These are phyloP conservation scores for Chernovozyma sophiae-reginae DNA, from an alignment of 1,139 yeast species.

Conservation along the genomic window DNA sequence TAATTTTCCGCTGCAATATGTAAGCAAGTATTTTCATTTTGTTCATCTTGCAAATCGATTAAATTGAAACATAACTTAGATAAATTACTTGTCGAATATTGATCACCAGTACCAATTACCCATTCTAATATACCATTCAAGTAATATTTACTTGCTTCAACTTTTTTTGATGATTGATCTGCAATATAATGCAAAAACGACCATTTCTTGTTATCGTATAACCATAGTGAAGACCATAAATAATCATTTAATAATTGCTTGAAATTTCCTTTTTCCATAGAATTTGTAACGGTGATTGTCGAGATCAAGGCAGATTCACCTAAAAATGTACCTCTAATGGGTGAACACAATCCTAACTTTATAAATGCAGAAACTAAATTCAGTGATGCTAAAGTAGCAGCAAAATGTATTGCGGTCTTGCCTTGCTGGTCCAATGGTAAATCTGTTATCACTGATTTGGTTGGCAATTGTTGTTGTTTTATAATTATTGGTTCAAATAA, in stretches of 20 bases:
- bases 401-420: slow-evolving; percentile 46
- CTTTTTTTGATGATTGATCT: slow-evolving; percentile 24
- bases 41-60: slow-evolving; percentile 69
- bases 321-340: slow-evolving; percentile 36
- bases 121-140: slow-evolving; percentile 75
- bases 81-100: slow-evolving; percentile 40
- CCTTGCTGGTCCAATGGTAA: slow-evolving; percentile 40
- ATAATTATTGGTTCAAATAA: slow-evolving; percentile 20
- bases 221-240: slow-evolving; percentile 38
- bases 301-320: slow-evolving; percentile 44
- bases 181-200: slow-evolving; percentile 37
- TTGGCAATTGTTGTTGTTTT: slow-evolving; percentile 5
- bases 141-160: slow-evolving; percentile 55
- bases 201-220: slow-evolving; percentile 31
- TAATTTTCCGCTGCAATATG: slow-evolving; percentile 91
- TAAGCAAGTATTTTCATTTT: slow-evolving; percentile 80
- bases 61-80: slow-evolving; percentile 62
- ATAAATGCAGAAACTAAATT: slow-evolving; percentile 36
- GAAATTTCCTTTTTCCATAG: slow-evolving; percentile 45
- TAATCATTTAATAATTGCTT: slow-evolving; percentile 26
- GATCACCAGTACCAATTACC: slow-evolving; percentile 44
- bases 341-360: slow-evolving; percentile 33
- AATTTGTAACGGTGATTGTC: slow-evolving; percentile 39
- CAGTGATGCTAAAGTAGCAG: slow-evolving; percentile 39
- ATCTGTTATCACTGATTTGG: slow-evolving; percentile 18